Evolutionary conservation across 805 yeast genomes (phyloP), one percentile per base, ranked within the genome.

Genomic region (Debaryomyces maramus): DNA sequence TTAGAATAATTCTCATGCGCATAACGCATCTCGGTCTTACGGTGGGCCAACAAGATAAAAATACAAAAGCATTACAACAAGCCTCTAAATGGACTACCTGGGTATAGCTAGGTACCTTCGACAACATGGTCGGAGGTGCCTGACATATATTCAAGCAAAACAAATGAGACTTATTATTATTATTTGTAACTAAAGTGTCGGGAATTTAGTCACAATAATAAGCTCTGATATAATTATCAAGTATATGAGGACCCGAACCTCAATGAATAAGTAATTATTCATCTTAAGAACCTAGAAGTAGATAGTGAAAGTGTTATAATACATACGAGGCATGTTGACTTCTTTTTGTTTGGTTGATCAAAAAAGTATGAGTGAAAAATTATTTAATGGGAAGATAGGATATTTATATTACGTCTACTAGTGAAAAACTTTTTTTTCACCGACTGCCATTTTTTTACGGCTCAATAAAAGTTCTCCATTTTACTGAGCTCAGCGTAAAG

Each of bases 141-240:
- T 23, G 9, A 17, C 15, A 17, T 19, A 7, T 14, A 20, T n/a
- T n/a, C n/a, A 32, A 18, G 5, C 28, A 23, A 33, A 13, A 15
- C 18, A 23, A 20, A 15, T 32, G 28, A 34, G 30, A 32, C 32
- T 28, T 30, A 36, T 32, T 23, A 27, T 10, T 14, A 27, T 19
- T 27, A 32, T 26, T 58, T 69, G 77, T 72, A 68, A 70, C 83
- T 80, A 85, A 83, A 84, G 91, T 84, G 91, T 84, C 91, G 88
- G 90, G 90, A 68, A 58, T 84, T 82, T 85, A 82, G 83, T 67
- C 77, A 76, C 80, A 69, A 61, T 51, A 56, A 53, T 48, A 49
- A 53, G 54, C 58, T 54, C 55, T 48, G 45, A 50, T 43, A 45
- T 43, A 48, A 48, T 33, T 14, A 45, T 42, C 41, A 51, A 48